A percentile compares a stretch with the other conserved stretches of the same genome.
These are phyloP conservation scores for Tuctoria greenei DNA, from an alignment of 176 grass and related monocot genomes.

Conservation along the genomic window DNA sequence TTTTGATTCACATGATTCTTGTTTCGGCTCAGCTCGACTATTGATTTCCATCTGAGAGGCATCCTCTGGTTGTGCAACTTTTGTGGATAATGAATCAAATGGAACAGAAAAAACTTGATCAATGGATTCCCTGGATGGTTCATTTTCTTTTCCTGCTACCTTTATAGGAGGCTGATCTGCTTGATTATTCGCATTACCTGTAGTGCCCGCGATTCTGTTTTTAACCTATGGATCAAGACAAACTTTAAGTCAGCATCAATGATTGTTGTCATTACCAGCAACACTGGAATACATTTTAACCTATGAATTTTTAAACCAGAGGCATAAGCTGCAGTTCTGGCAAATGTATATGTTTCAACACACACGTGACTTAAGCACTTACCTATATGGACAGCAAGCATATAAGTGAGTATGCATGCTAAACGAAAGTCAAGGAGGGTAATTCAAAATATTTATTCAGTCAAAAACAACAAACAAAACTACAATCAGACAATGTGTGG, in stretches of 20 bases:
- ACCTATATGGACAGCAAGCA: background rate
- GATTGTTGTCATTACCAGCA: background rate
- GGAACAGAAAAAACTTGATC: conserved; percentile 30
- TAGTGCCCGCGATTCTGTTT: conserved; percentile 26
- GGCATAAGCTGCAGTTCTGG: background rate
- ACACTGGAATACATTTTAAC: background rate
- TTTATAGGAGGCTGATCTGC: conserved; percentile 21
- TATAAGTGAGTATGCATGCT: background rate
- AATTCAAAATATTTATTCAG: background rate
- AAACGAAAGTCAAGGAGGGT: background rate
- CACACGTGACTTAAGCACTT: background rate
- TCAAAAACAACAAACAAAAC: conserved; percentile 5
- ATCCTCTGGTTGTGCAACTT: conserved; percentile 8
- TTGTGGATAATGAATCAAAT: conserved; percentile 8
- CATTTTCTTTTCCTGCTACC: conserved; percentile 33
- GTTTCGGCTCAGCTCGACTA: conserved; percentile 1
- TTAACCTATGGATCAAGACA: conserved; percentile 28
- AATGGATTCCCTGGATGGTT: conserved; percentile 10
- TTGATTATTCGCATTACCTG: conserved; percentile 40
- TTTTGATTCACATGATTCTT: conserved; percentile 44
- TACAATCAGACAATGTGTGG: background rate
- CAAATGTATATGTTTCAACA: conserved; percentile 7
- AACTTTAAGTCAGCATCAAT: conserved; percentile 1
- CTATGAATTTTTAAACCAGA: conserved; percentile 33
- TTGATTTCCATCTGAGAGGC: conserved; percentile 12